phyloP scores from a whole-genome alignment of 2,329 filamentous ascomycete species.

The Fusarium floridanum region DNA sequence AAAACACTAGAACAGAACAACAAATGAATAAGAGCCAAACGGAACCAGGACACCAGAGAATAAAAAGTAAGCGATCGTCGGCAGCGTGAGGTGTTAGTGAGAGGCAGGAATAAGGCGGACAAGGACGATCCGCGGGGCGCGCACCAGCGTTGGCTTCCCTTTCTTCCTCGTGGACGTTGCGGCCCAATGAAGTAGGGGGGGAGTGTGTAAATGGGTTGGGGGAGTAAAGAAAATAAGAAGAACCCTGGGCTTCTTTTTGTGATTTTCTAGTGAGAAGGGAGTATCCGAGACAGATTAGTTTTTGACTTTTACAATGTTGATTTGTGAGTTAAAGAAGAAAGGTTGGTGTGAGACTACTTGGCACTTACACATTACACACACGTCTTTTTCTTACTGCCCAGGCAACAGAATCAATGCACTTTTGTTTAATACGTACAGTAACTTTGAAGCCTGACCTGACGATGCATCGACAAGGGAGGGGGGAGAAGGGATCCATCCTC shows the following conservation, averaged over 20 bases:
- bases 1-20: no score
- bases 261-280: slow-evolving; percentile 12
- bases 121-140: slow-evolving; percentile 12
- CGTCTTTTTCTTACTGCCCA: neutral
- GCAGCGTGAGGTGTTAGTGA: no score
- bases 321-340: neutral
- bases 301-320: slow-evolving; percentile 6
- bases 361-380: neutral
- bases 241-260: slow-evolving; percentile 11
- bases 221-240: slow-evolving; percentile 27
- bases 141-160: slow-evolving; percentile 4
- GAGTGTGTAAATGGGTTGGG: slow-evolving; percentile 34
- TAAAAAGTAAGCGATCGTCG: no score
- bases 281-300: slow-evolving; percentile 25
- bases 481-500: neutral
- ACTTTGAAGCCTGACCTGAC: neutral
- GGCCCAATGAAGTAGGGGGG: slow-evolving; percentile 41
- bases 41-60: no score
- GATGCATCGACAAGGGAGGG: neutral
- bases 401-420: neutral
- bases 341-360: neutral
- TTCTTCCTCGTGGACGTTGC: slow-evolving; percentile 36
- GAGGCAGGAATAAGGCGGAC: neutral
- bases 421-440: neutral
- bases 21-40: no score